A percentile compares a stretch with the other conserved stretches of the same genome.
Evolutionary conservation across 2,329 filamentous ascomycete species (phyloP).

Genomic region (Aspergillus neoniger): DNA sequence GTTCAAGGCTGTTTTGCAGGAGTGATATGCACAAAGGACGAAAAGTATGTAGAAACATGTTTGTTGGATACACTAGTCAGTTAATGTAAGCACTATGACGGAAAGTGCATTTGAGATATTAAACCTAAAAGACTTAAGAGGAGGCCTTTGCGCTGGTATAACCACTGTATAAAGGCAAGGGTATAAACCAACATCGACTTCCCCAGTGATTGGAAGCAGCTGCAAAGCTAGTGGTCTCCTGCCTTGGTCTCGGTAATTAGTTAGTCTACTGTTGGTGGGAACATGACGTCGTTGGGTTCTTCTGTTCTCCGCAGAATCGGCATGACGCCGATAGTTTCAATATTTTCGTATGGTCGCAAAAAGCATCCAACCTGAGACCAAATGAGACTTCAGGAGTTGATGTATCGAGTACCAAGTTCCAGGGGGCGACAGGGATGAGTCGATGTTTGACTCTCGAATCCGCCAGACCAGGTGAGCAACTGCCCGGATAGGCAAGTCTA

Average conservation of each 20-base stretch:
- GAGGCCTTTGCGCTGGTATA: too few relatives aligned
- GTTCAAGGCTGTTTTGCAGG: conserved; percentile 46
- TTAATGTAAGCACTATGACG: too few relatives aligned
- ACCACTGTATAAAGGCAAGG: too few relatives aligned
- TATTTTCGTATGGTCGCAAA: background rate
- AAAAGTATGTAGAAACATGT: background rate
- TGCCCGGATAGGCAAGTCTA: background rate
- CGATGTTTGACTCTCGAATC: background rate
- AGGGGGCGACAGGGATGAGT: background rate
- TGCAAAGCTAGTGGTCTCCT: background rate
- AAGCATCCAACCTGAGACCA: background rate
- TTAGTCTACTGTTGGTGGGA: background rate
- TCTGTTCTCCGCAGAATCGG: background rate
- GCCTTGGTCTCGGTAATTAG: background rate
- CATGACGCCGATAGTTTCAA: background rate
- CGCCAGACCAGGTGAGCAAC: background rate
- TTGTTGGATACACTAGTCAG: too few relatives aligned
- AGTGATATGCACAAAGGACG: background rate
- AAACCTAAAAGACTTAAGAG: too few relatives aligned
- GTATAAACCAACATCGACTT: too few relatives aligned
- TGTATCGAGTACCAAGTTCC: background rate
- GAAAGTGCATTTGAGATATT: too few relatives aligned
- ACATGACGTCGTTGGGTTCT: background rate
- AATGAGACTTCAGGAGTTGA: background rate
- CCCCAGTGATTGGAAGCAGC: background rate